Conservation (phyloP, 495 filamentous ascomycete genomes). For the Paragyromitra xinjiangensis region DNA sequence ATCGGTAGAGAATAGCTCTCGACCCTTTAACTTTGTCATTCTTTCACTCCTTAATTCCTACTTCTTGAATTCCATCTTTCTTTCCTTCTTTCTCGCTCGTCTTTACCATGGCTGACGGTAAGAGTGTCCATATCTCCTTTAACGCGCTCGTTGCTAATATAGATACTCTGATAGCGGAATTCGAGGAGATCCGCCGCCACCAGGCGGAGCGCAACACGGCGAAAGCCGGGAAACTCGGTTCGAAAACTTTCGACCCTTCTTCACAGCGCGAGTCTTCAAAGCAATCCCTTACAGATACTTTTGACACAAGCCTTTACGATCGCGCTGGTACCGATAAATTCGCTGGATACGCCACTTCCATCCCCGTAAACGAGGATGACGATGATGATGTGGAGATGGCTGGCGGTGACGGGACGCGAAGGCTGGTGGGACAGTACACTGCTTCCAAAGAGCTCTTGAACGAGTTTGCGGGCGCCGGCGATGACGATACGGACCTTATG, state of each 20-base stretch:
- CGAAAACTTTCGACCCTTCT: constrained; percentile 83
- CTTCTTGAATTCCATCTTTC: constrained; percentile 28
- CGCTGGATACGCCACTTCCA: constrained; percentile 88
- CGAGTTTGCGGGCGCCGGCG: constrained; percentile 92
- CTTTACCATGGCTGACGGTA: constrained; percentile 70
- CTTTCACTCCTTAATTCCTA: constrained; percentile 47
- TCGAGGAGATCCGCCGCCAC: constrained; percentile 80
- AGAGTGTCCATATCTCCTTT: constrained; percentile 49
- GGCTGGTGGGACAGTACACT: constrained; percentile 95
- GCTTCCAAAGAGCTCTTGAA: constrained; percentile 89
- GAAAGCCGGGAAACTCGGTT: constrained; percentile 87
- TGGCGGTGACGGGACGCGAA: constrained; percentile 74
- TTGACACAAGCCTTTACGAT: constrained; percentile 93
- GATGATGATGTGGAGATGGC: constrained; percentile 83
- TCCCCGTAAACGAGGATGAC: constrained; percentile 82
- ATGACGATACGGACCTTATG: constrained; percentile 80
- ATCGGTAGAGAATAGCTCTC: constrained; percentile 37
- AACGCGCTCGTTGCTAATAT: constrained; percentile 46
- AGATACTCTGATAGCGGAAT: constrained; percentile 69
- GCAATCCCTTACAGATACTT: constrained; percentile 91
- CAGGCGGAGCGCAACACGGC: constrained; percentile 92
- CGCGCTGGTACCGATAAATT: constrained; percentile 81
- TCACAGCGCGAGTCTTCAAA: constrained; percentile 93
- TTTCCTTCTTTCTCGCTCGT: constrained; percentile 18
- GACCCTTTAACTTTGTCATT: constrained; percentile 28